Base-by-base conservation (phyloP, 75 land plant species). In the Pinus taeda region DNA sequence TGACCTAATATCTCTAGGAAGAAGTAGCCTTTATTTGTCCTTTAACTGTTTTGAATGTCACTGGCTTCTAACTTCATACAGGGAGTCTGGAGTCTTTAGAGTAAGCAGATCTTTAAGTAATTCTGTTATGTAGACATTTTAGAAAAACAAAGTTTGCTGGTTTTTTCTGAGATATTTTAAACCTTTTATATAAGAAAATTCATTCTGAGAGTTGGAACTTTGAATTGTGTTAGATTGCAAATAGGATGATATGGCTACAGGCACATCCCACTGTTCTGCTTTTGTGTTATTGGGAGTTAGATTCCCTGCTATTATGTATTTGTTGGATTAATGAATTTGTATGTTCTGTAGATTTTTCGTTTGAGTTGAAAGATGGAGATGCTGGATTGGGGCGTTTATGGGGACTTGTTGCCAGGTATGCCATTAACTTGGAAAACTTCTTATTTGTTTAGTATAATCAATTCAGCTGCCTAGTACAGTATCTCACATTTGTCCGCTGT, bases 341-440 rank as follows among this genome's bases (percentile, higher is more conserved):
- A 49, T 78, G 55, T 21, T 58, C 22, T 30, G n/a, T 64, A 82
- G 85, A 79, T 79, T 39, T 62, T 57, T 62, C 74, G 33, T 84
- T 76, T 78, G 88, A 86, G 73, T 76, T 86, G 69, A 86, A 83
- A 74, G 85, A 82, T 71, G 75, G 62, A 29, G 98, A 96, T 80
- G 81, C 79, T 64, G 93, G 93, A 33, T 75, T 93, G 17, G 85
- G 91, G 58, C 91, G 94, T 14, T 76, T 96, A 71, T 96, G 94
- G 98, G 91, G 93, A 70, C 76, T 93, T 33, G 79, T 91, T 71
- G 86, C 93, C 60, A 93, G 95, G 98, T 95, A 81, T 45, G 22
- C 24, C 13, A 45, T 24, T 45, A 17, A 30, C 4, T 15, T 80
- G 80, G 20, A 12, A 17, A 45, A 45, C 53, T 1, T 45, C 7